These are phyloP conservation scores for Trichoderma aggressivum DNA, from an alignment of 2,329 filamentous ascomycete genomes.

Conservation along the genomic window DNA sequence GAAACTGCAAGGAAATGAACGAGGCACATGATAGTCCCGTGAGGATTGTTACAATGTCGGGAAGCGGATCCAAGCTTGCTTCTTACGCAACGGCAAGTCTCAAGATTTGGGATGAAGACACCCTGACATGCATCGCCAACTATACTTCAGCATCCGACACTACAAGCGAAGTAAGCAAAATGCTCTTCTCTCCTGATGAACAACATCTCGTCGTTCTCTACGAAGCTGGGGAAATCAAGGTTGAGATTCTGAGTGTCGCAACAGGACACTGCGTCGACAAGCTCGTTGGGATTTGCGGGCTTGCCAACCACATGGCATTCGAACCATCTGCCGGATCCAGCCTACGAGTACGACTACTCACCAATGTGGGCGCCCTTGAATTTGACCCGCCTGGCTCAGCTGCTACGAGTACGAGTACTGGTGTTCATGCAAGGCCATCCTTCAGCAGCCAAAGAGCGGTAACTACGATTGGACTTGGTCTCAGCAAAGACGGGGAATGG, in stretches of 20 bases:
- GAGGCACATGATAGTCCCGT: neutral
- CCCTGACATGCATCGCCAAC: neutral
- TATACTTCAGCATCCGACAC: neutral
- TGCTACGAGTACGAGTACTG: too few relatives aligned
- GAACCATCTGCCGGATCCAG: neutral
- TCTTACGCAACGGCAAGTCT: neutral
- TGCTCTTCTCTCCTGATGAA: neutral
- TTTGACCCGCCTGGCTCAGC: neutral
- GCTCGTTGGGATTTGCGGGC: neutral
- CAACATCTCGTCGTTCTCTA: neutral
- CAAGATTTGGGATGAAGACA: neutral
- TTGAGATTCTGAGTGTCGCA: neutral
- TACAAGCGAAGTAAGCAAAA: neutral
- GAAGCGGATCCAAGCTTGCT: neutral
- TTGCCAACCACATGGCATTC: neutral
- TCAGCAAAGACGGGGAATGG: slow-evolving; percentile 4
- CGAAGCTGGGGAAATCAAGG: neutral
- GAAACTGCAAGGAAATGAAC: neutral
- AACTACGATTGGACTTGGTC: neutral
- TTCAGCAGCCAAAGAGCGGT: neutral
- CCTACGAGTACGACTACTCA: neutral
- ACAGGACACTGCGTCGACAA: neutral
- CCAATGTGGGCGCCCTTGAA: slow-evolving; percentile 2
- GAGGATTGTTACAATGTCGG: neutral
- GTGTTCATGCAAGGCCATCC: neutral